These are phyloP conservation scores for Psidium friedrichsthalianum DNA, from an alignment of 345 rosid species.

Conservation along the genomic window DNA sequence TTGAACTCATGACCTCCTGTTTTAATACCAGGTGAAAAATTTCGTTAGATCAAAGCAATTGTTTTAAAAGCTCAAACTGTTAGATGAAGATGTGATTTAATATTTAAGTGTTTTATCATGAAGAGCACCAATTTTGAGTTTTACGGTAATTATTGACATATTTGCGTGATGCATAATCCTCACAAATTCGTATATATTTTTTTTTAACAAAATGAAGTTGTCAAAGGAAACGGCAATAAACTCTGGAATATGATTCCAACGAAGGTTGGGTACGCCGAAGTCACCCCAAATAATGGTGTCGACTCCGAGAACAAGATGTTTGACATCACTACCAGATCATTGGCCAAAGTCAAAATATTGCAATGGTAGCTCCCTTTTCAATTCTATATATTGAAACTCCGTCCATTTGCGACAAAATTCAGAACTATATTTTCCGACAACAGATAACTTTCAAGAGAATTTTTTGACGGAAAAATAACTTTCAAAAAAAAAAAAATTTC, in stretches of 20 bases:
- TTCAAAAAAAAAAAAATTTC: too few relatives aligned
- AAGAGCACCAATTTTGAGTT: neutral
- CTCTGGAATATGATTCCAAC: neutral
- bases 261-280: neutral
- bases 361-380: neutral
- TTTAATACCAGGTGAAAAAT: too few relatives aligned
- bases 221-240: neutral
- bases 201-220: neutral
- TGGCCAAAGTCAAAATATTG: neutral
- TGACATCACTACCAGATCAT: neutral
- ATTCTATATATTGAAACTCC: neutral
- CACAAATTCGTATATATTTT: neutral
- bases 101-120: too few relatives aligned
- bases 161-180: neutral
- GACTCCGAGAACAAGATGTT: neutral
- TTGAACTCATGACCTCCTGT: too few relatives aligned
- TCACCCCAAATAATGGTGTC: neutral
- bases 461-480: too few relatives aligned
- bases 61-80: too few relatives aligned
- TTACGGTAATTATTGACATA: neutral
- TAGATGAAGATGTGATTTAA: too few relatives aligned
- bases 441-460: too few relatives aligned
- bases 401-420: too few relatives aligned
- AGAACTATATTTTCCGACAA: too few relatives aligned
- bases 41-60: too few relatives aligned